A percentile compares a stretch with the other conserved stretches of the same genome.
These are phyloP conservation scores for Ophiostoma novo-ulmi DNA, from an alignment of 2,329 filamentous ascomycete genomes.

Conservation along the genomic window DNA sequence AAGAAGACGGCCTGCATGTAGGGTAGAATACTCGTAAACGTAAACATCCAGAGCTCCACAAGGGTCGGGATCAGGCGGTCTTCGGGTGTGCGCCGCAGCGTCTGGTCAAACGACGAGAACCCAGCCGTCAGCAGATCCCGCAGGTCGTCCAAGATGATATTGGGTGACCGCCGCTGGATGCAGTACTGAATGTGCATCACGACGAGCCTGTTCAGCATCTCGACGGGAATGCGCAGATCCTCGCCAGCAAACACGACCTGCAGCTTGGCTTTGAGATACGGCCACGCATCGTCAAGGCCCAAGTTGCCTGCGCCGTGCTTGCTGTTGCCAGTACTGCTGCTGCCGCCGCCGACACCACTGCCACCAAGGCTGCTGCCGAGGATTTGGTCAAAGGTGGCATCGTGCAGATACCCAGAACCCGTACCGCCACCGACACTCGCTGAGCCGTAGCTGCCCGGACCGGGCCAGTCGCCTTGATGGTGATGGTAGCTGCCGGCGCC, in stretches of 20 bases:
- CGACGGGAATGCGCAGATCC: constrained; percentile 70
- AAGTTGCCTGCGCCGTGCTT: constrained; percentile 67
- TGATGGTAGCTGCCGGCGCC: not conserved
- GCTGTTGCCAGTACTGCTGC: constrained; percentile 47
- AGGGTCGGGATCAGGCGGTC: constrained; percentile 84
- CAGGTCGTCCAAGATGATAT: constrained; percentile 68
- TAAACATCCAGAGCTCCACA: constrained; percentile 90
- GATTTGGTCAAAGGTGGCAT: constrained; percentile 36
- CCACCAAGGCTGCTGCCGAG: constrained; percentile 40
- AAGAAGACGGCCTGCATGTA: constrained; percentile 95
- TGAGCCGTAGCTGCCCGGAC: constrained; percentile 45
- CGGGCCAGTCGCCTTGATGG: constrained; percentile 44
- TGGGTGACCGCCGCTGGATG: constrained; percentile 66
- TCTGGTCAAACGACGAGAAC: constrained; percentile 80
- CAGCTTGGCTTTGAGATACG: constrained; percentile 68
- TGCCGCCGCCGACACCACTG: constrained; percentile 39
- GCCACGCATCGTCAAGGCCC: constrained; percentile 75
- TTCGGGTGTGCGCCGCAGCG: constrained; percentile 70
- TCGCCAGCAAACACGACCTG: constrained; percentile 77
- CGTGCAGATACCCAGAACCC: not conserved
- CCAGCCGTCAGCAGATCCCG: constrained; percentile 72
- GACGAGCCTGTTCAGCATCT: constrained; percentile 79
- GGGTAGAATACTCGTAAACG: constrained; percentile 83
- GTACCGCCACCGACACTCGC: constrained; percentile 40
- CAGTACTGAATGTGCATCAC: constrained; percentile 72